Percentiles rank a stretch among this genome's conserved stretches.
Evolutionary conservation across 768 basidiomycete species (phyloP).

Genomic region (Agrocybe pediades): DNA sequence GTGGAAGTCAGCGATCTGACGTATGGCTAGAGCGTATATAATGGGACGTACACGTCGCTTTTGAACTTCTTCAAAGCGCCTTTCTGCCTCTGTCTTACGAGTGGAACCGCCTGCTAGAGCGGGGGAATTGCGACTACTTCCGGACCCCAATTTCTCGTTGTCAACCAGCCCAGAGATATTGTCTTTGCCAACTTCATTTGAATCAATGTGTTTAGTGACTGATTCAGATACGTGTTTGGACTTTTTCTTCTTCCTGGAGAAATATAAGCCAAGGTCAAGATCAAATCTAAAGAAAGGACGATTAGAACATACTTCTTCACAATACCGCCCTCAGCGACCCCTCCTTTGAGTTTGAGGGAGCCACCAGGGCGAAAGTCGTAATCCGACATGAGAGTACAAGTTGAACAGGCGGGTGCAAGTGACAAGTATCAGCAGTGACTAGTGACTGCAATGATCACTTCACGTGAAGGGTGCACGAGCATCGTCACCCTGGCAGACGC

Average conservation of each 20-base stretch:
- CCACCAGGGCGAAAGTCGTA: constrained; percentile 87
- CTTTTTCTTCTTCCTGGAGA: constrained; percentile 85
- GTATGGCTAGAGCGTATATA: neutral
- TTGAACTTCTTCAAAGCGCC: constrained; percentile 87
- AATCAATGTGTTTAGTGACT: constrained; percentile 46
- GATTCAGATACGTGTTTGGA: constrained; percentile 59
- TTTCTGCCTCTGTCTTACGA: constrained; percentile 85
- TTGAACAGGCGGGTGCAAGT: constrained; percentile 12
- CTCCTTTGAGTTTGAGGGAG: constrained; percentile 89
- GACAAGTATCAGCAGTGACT: neutral
- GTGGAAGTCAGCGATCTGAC: constrained; percentile 9
- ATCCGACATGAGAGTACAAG: constrained; percentile 62
- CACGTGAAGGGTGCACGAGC: constrained; percentile 13
- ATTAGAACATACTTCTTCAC: constrained; percentile 70
- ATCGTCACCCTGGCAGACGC: neutral
- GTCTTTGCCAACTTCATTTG: constrained; percentile 49
- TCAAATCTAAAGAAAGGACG: constrained; percentile 8
- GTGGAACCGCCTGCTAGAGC: constrained; percentile 50
- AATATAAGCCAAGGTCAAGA: constrained; percentile 5
- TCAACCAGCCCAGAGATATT: constrained; percentile 50
- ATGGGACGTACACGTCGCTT: constrained; percentile 62
- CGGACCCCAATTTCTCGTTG: constrained; percentile 45
- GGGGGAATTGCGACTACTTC: constrained; percentile 64
- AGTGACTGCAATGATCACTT: constrained; percentile 3
- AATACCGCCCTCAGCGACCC: constrained; percentile 73